A percentile compares a stretch with the other conserved stretches of the same genome.
Evolutionary conservation across 805 yeast genomes (phyloP).

Genomic region (Ogataea pini): DNA sequence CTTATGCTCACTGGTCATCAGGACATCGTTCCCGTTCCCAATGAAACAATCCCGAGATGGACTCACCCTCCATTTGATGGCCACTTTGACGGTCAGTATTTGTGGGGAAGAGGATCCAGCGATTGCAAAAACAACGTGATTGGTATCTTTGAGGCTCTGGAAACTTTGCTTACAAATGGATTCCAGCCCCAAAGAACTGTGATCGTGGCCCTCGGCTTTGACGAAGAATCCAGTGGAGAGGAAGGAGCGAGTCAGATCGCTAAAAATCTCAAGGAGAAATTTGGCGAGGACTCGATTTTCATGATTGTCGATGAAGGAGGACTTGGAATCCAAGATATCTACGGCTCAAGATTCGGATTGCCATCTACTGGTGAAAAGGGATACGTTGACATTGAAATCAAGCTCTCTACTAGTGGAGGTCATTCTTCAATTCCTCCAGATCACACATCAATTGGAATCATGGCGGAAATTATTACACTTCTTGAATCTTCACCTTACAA

Average conservation of each 20-base stretch:
- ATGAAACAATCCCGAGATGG: background rate
- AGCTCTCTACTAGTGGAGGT: background rate
- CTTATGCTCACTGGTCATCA: constrained; percentile 1
- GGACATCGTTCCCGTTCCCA: constrained; percentile 1
- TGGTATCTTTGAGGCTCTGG: constrained; percentile 1
- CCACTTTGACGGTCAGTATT: background rate
- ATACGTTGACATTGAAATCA: background rate
- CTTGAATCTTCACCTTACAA: background rate
- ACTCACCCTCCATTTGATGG: background rate
- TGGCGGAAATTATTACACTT: constrained; percentile 1
- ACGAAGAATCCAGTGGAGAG: background rate
- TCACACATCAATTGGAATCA: background rate
- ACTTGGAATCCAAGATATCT: background rate
- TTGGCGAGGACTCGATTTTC: background rate
- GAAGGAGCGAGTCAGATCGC: background rate
- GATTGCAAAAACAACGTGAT: constrained; percentile 1
- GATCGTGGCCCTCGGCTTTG: background rate
- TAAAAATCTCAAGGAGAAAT: background rate
- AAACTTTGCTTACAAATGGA: background rate
- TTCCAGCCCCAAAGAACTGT: background rate
- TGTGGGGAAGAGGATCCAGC: constrained; percentile 3
- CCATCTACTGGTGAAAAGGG: constrained; percentile 1
- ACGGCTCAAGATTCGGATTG: background rate
- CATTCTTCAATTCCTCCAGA: background rate
- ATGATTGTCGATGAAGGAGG: background rate